These are phyloP conservation scores for Cutaneotrichosporon cavernicola DNA, from an alignment of 1,284 basidiomycete genomes.

Conservation along the genomic window DNA sequence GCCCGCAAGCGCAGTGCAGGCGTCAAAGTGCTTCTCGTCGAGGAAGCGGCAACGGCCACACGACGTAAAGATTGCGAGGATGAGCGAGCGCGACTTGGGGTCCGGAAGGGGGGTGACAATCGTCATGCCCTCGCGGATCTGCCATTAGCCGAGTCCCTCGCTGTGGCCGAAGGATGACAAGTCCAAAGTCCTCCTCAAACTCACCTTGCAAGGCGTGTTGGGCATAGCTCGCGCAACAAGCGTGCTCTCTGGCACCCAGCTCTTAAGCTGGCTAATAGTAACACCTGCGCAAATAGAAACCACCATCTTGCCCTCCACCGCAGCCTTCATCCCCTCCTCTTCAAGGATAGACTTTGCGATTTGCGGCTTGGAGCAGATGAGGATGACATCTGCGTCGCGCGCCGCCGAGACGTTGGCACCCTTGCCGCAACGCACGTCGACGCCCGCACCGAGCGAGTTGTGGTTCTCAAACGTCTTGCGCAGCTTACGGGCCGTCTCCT, in stretches of 20 bases:
- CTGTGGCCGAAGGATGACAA: neutral
- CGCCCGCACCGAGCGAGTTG: conserved; percentile 58
- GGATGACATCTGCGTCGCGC: conserved; percentile 73
- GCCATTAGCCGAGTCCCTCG: conserved; percentile 1
- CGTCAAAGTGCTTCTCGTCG: conserved; percentile 97
- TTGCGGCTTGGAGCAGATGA: conserved; percentile 94
- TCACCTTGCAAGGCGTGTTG: conserved; percentile 93
- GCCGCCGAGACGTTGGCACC: conserved; percentile 71
- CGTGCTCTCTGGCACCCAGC: conserved; percentile 72
- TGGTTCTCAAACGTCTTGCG: conserved; percentile 63
- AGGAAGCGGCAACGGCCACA: conserved; percentile 91
- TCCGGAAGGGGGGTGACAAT: conserved; percentile 64
- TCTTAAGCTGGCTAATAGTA: conserved; percentile 75
- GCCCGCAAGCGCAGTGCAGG: conserved; percentile 92
- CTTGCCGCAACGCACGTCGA: conserved; percentile 66
- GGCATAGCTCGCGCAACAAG: conserved; percentile 96
- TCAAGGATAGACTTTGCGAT: conserved; percentile 72
- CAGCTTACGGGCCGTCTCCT: conserved; percentile 74
- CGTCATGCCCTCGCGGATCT: conserved; percentile 98
- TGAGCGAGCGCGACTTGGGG: conserved; percentile 64
- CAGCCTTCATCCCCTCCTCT: conserved; percentile 79
- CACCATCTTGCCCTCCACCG: conserved; percentile 82
- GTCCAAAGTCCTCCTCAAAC: conserved; percentile 23
- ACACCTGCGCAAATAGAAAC: conserved; percentile 97
- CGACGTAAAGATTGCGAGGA: conserved; percentile 89